Base-by-base conservation (phyloP, 176 grass and related monocot genomes). In the Triticum monococcum region DNA sequence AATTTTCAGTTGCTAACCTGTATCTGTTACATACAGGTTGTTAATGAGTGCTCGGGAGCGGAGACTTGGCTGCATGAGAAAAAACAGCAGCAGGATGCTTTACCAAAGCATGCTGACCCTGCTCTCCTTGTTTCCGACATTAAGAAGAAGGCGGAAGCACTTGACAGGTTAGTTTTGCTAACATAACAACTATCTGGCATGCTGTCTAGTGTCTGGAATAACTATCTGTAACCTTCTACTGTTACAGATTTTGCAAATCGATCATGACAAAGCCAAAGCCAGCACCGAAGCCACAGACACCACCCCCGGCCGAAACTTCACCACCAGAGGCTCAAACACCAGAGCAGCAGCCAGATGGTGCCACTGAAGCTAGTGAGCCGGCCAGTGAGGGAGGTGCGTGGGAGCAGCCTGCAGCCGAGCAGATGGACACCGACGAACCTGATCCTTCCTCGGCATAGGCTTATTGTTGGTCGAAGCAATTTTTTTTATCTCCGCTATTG, bases 191-290 rank as follows among this genome's bases (percentile, higher is more conserved):
- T 22, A 11, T 11, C 36, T 28, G n/a, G 26, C 17, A 30, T 28
- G 26, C 2, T 33, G 25, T 77, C 46, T 22, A 32, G 26, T 22
- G 25, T 30, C 46, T 74, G 14, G 25, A 25, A 31, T 14, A 40
- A 23, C 9, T 32, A 25, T 60, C 81, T 81, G 17, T 81, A 25
- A 32, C 62, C 7, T 28, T 68, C 14, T 7, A 10, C 23, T 30
- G 23, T 69, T 36, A 50, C 85, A 98, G 95, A 89, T 90, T 92
- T 35, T 95, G 91, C 83, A 98, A 89, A 85, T 79, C 89, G 0
- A 93, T 98, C 86, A 92, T 95, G 95, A 95, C 87, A 33, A 98
- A 95, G 77, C 86, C 93, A 0, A 93, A 87, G 77, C 93, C 93
- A 28, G 84, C 89, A 12, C 93, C 92, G 0, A 95, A 98, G 71